Evolutionary conservation across 345 rosid species (phyloP), one percentile per base, ranked within the genome.

Genomic region (Eucalyptus virginea): DNA sequence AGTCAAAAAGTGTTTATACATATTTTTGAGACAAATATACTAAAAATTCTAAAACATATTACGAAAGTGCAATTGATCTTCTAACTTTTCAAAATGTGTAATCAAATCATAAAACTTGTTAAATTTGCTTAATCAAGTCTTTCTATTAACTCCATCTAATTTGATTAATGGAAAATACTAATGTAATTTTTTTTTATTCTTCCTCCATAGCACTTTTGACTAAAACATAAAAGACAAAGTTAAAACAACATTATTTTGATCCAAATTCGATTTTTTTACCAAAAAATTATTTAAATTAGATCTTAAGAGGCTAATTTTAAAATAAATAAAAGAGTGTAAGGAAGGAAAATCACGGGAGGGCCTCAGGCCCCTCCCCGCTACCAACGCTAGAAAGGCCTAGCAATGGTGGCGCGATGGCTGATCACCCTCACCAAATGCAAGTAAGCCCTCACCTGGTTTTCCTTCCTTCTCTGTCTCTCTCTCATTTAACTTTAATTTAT

Each of bases 161-260:
- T 26, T 60, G 17, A 30, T 13, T 62, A 30, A 30, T 6, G 34
- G 4, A 1, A 62, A 62, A 62, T 13, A 7, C 3, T 62, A 6
- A 13, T 14, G 3, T 14, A 16, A 3, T 14, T 30, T 62, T 58
- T 62, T 30, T 30, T 13, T 6, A 62, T 30, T 62, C 32, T 62
- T 14, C 19, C 3, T 62, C 16, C 34, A 7, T 62, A 32, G 9
- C 19, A 13, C 9, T 28, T 0, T 0, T 30, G 72, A 26, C 72
- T 4, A 62, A 62, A 30, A 30, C 72, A 62, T 7, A 32, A 62
- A 4, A 32, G 37, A 30, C n/a, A 30, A 13, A 26, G 32, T 13
- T 28, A 60, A 60, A 60, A 26, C 32, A 2, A 28, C 1, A 0
- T 60, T 6, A 28, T 6, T 65, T 65, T 14, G 37, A 52, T 14